A percentile compares a stretch with the other conserved stretches of the same genome.
phyloP scores from a whole-genome alignment of 176 grass and related monocot genomes.

The Areca catechu region DNA sequence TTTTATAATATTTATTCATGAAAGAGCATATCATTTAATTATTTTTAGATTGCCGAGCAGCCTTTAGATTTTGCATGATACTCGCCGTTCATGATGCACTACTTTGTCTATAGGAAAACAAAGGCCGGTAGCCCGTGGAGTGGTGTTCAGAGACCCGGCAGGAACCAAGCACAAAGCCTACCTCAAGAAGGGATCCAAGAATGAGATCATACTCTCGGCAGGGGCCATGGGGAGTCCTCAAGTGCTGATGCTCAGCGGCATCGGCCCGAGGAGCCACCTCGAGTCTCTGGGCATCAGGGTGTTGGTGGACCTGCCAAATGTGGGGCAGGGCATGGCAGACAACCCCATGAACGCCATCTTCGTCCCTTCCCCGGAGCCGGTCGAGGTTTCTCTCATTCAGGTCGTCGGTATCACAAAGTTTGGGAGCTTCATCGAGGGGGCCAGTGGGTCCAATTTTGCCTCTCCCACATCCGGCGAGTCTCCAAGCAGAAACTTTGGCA shows the following conservation, averaged over 20 bases:
- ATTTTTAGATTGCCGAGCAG: too few species aligned
- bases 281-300: conserved; percentile 4
- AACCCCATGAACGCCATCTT: conserved; percentile 8
- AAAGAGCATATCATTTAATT: too few species aligned
- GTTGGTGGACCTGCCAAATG: not conserved
- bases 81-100: too few species aligned
- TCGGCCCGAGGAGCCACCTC: conserved; percentile 1
- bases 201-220: conserved; percentile 8
- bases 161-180: not conserved
- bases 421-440: conserved; percentile 1
- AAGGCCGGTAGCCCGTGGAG: conserved; percentile 3
- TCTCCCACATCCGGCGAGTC: not conserved
- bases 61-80: too few species aligned
- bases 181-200: not conserved
- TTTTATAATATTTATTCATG: too few species aligned
- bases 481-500: conserved; percentile 39
- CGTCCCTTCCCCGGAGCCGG: conserved; percentile 4
- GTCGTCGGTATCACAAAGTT: conserved; percentile 12
- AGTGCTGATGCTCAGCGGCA: conserved; percentile 9
- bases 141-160: not conserved
- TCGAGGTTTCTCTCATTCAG: conserved; percentile 2
- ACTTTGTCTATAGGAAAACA: not conserved
- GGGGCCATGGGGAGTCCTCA: conserved; percentile 9
- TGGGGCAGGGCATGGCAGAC: conserved; percentile 7
- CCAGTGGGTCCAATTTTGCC: conserved; percentile 1